Evolutionary conservation across 306 rosid genomes (phyloP).

Genomic region (Boehmeria nivea): DNA sequence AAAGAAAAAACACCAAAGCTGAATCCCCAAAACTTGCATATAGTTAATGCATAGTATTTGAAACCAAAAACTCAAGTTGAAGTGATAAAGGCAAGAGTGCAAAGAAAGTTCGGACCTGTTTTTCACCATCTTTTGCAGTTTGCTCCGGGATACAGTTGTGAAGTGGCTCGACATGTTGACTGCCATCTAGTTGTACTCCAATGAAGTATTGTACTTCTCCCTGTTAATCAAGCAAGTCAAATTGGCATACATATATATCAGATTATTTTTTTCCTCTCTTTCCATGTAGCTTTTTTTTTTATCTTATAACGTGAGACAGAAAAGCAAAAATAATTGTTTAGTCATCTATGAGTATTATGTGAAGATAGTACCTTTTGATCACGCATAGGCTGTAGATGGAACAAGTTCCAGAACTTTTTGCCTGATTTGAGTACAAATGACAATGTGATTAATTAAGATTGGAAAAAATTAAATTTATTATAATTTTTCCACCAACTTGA

Average conservation of each 20-base stretch:
- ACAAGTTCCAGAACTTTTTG: constrained; percentile 92
- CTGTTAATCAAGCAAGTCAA: constrained; percentile 36
- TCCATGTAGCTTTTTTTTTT: not conserved
- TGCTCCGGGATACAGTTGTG: constrained; percentile 56
- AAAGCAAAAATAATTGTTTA: not conserved
- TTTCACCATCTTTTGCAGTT: constrained; percentile 67
- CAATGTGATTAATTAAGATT: not conserved
- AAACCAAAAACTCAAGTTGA: not conserved
- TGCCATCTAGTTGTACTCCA: constrained; percentile 98
- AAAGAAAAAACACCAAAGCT: not conserved
- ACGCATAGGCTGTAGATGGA: constrained; percentile 99
- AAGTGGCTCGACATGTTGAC: constrained; percentile 92
- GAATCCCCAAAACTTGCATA: not conserved
- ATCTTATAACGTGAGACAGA: not conserved
- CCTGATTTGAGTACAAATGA: constrained; percentile 44
- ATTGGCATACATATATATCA: not conserved
- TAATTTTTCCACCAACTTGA: too few species aligned
- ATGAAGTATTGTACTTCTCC: constrained; percentile 97
- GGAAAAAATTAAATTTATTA: too few species aligned
- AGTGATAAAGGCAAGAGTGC: too few species aligned
- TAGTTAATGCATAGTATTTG: not conserved
- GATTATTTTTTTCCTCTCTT: not conserved
- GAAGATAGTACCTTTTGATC: constrained; percentile 71
- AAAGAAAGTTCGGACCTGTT: constrained; percentile 45
- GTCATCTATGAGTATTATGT: not conserved